Base-by-base conservation (phyloP, 225 moss, liverwort and hornwort species). In the Antitrichia curtipendula region DNA sequence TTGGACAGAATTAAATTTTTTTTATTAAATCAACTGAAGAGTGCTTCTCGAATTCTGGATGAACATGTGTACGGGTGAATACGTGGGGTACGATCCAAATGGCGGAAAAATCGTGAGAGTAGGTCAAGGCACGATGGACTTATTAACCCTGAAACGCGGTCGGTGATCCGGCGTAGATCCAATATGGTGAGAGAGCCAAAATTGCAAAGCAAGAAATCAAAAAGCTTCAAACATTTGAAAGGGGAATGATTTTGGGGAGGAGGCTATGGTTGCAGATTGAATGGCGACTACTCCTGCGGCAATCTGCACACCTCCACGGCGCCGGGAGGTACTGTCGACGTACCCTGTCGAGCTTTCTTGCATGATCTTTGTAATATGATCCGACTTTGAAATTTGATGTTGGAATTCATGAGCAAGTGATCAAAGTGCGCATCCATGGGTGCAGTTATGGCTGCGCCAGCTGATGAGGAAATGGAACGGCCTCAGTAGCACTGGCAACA, bases 381-480 rank as follows among this genome's bases (percentile, higher is more conserved):
- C 31, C n/a, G n/a, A 45, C 21, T 41, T 22, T 45, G 60, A 60
- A 31, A 38, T 16, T 10, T 62, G 38, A 61, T 47, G 34, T 50
- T 13, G 61, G n/a, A 64, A 54, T 40, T 64, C 36, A 47, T 68
- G 54, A 50, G 32, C 38, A 59, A 60, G 31, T 52, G 62, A 81
- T 81, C 32, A 19, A 36, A 57, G 28, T 78, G 81, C 41, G 38
- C 84, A 13, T 53, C 61, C n/a, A n/a, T n/a, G n/a, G 53, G 28
- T 89, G 86, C 91, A 91, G 91, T 93, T 93, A 57, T 95, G 97
- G 95, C 88, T 94, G 65, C 93, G 92, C 81, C 96, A 95, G 91
- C 90, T 96, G 88, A 90, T 95, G 82, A 92, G 93, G 87, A 97
- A 95, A 87, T 97, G 96, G 96, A 90, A 91, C 81, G 84, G 86